Percentiles rank a stretch among this genome's conserved stretches.
phyloP scores from a whole-genome alignment of 139 green algal genomes.

The Marvania coccoides region DNA sequence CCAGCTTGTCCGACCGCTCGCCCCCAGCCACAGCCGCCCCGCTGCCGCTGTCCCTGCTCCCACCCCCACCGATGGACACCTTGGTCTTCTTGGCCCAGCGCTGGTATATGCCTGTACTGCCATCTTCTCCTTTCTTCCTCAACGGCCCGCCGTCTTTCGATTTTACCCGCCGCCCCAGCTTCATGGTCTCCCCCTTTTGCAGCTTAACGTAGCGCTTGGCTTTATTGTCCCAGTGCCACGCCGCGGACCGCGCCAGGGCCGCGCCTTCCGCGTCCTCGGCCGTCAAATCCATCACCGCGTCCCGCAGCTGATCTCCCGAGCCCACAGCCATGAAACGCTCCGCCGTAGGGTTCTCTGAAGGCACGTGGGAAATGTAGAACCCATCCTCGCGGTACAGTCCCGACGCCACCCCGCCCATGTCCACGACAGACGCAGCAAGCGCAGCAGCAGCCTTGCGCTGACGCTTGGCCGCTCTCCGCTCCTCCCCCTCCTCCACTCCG shows the following conservation, averaged over 20 bases:
- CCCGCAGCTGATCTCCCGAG: constrained; percentile 2
- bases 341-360: background rate
- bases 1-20: background rate
- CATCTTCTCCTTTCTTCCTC: constrained; percentile 18
- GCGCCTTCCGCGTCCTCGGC: constrained; percentile 52
- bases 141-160: constrained; percentile 16
- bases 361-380: constrained; percentile 42
- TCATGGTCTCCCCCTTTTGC: constrained; percentile 35
- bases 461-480: background rate
- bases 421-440: background rate
- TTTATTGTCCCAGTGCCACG: constrained; percentile 76
- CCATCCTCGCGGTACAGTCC: constrained; percentile 44
- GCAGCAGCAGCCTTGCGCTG: background rate
- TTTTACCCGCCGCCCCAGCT: constrained; percentile 31
- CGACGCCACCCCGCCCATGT: background rate
- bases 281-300: constrained; percentile 69
- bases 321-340: constrained; percentile 15
- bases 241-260: constrained; percentile 2
- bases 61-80: constrained; percentile 32
- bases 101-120: constrained; percentile 44
- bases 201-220: constrained; percentile 67
- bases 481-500: background rate
- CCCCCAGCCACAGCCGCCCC: background rate
- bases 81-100: constrained; percentile 61
- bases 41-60: background rate